phyloP scores from a whole-genome alignment of 2,329 filamentous ascomycete genomes.

The Calonectria ilicicola region DNA sequence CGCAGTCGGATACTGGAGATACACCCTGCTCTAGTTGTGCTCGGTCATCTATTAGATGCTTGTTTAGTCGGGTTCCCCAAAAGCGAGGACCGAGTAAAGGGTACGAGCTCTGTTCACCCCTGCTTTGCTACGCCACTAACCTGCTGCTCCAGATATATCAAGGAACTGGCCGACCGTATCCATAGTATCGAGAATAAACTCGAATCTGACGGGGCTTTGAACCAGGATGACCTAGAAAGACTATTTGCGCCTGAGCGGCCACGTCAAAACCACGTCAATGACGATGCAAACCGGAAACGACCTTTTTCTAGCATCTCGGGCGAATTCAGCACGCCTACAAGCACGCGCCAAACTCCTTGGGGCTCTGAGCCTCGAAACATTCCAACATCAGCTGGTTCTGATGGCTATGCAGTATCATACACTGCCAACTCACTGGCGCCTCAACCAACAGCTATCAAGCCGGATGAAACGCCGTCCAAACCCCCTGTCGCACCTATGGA shows the following conservation, averaged over 20 bases:
- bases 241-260: slow-evolving; percentile 51
- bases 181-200: slow-evolving; percentile 86
- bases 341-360: slow-evolving; percentile 59
- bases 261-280: slow-evolving; percentile 45
- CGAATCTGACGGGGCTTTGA: slow-evolving; percentile 60
- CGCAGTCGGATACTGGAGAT: slow-evolving; percentile 78
- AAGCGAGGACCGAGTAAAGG: slow-evolving; percentile 92
- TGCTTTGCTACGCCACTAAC: slow-evolving; percentile 14
- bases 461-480: slow-evolving; percentile 51
- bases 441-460: slow-evolving; percentile 55
- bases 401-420: slow-evolving; percentile 47
- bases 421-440: slow-evolving; percentile 59
- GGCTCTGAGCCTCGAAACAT: slow-evolving; percentile 60
- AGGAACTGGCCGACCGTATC: slow-evolving; percentile 88
- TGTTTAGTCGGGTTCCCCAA: slow-evolving; percentile 89
- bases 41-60: slow-evolving; percentile 79
- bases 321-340: slow-evolving; percentile 54
- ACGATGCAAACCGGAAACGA: slow-evolving; percentile 55
- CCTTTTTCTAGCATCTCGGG: slow-evolving; percentile 63
- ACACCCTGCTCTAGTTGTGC: slow-evolving; percentile 86
- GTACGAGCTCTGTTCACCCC: slow-evolving; percentile 53
- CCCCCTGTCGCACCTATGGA: slow-evolving; percentile 51
- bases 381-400: slow-evolving; percentile 53
- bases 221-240: slow-evolving; percentile 60
- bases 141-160: slow-evolving; percentile 77